Evolutionary conservation across 176 grass and related monocot species (phyloP), one percentile per base, ranked within the genome.

Genomic region (Ananas comosus): DNA sequence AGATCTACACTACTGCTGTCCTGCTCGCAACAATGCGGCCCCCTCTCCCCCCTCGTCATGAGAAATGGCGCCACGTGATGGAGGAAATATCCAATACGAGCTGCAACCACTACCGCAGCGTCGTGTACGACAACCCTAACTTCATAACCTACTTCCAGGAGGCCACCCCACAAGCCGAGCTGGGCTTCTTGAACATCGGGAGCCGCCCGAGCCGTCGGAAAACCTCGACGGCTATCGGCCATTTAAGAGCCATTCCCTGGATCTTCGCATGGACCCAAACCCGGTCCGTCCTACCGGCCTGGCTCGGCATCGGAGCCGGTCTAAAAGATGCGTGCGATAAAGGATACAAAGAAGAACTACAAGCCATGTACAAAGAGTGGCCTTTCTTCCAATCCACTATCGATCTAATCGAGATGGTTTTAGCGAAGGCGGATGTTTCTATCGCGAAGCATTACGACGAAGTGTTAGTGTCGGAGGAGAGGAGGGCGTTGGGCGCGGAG

Each of bases 261-360:
- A 80, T 96, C 67, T 92, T 96, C 28, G 92, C 92, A 10, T 96
- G 92, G 92, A 92, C 88, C 63, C 92, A 96, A 76, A 96, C 92
- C 25, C 83, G 92, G 51, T 87, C 89, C n/a, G 92, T 85, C 48
- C 83, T 96, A 0, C 92, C 92, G 1, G 92, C 92, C 21, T 92
- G 92, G 88, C 86, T 96, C 0, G 88, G 92, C 25, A 85, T 96
- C 5, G 88, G 92, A 1, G 53, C 71, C 1, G 92, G 92, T 1
- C 83, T 96, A 1, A 83, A 86, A 77, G 74, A 73, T 61, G 92
- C 86, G 3, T 72, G 77, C 10, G 88, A 96, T 49, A 65, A 72
- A 3, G 92, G 92, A 1, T 88, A 81, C 73, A 69, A 83, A 16
- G 70, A 65, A 4, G 88, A 92, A 51, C 76, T 96, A 1, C 71